Evolutionary conservation across 2,329 filamentous ascomycete genomes (phyloP).

Genomic region (Chaetoscypha palmicola): DNA sequence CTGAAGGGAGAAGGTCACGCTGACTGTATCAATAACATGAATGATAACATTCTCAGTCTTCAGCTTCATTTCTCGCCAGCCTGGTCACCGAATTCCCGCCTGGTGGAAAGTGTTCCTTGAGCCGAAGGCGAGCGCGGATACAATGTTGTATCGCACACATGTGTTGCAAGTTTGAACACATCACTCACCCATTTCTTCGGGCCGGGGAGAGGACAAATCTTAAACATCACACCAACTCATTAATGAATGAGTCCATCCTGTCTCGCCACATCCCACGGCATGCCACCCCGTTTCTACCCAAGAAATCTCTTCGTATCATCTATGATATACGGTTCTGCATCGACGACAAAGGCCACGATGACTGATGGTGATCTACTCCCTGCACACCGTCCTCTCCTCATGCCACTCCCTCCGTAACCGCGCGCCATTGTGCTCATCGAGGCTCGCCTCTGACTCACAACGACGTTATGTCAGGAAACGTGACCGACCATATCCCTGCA

Average conservation of each 20-base stretch:
- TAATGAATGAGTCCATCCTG: neutral
- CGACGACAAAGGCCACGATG: neutral
- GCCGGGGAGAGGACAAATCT: neutral
- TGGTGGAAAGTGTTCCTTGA: no score
- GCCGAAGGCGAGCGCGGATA: neutral
- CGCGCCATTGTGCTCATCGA: slow-evolving; percentile 7
- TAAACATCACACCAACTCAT: neutral
- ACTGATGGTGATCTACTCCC: slow-evolving; percentile 1
- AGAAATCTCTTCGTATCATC: neutral
- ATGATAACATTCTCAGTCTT: neutral
- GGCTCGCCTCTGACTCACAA: neutral
- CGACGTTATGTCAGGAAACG: no score
- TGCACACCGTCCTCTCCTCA: neutral
- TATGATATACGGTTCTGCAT: neutral
- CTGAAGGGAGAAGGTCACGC: neutral
- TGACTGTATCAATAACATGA: slow-evolving; percentile 1
- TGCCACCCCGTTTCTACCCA: neutral
- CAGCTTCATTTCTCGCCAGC: no score
- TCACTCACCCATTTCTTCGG: neutral
- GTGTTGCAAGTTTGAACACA: neutral
- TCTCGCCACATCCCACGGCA: neutral
- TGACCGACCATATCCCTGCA: neutral
- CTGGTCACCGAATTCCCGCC: no score
- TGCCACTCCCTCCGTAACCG: slow-evolving; percentile 7
- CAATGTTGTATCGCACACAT: neutral